Evolutionary conservation across 768 basidiomycete genomes (phyloP), one percentile per base, ranked within the genome.

Genomic region (Coprinopsis cinerea): DNA sequence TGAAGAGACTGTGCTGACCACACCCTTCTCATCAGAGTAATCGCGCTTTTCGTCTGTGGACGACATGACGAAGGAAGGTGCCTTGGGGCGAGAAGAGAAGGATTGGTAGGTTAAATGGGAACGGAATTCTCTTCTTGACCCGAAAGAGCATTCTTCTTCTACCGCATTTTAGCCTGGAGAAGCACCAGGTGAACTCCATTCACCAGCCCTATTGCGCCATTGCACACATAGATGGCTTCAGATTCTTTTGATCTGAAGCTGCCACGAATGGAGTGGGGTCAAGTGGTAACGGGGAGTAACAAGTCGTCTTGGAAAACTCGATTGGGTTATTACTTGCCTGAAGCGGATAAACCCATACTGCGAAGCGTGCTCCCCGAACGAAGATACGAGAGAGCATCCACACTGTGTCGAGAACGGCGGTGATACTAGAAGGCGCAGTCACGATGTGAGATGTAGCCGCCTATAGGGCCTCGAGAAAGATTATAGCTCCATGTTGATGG

Each of bases 1-100:
- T 3, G 51, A 44, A 18, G 63, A 57, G 10, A 36, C 53, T 11
- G 34, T 36, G 14, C 54, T 54, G 15, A 61, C 27, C 25, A 28
- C 44, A 15, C 22, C 51, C 37, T 61, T 57, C 46, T 61, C 59
- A 35, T 59, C 40, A 22, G 36, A 24, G 34, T 24, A 18, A 15
- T 42, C 47, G 47, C 20, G 22, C 26, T 48, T 45, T 20, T 49
- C 47, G 27, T 58, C 51, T 10, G 53, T 49, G 4, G 54, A 56
- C 20, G 53, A 49, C 59, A 61, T 63, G 47, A n/a, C n/a, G n/a
- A 41, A 50, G 24, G 28, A 35, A 11, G 14, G 25, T 20, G 25
- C 35, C 44, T 35, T 35, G 27, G 45, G 17, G 32, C 10, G 36
- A 36, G 25, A 24, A 14, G 25, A 30, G 47, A 45, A 39, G 30